Conservation (phyloP, 2,329 filamentous ascomycete species). For the Botrytis squamosa region DNA sequence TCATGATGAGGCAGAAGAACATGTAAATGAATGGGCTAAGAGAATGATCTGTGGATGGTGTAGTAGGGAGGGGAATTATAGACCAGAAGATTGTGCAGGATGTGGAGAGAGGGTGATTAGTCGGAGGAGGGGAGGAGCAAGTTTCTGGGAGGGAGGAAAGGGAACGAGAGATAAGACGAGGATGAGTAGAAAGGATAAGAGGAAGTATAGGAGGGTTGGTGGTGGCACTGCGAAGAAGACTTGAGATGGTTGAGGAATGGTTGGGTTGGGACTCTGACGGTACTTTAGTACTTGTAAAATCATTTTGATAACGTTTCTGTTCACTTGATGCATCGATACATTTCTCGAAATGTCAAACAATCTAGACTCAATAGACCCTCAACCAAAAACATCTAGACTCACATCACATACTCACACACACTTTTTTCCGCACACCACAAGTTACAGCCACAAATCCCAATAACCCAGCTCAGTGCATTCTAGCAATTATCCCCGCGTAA, state of each 20-base stretch:
- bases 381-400: background rate
- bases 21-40: conserved; percentile 77
- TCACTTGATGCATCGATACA: background rate
- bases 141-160: conserved; percentile 87
- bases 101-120: conserved; percentile 71
- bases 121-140: conserved; percentile 54
- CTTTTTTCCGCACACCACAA: background rate
- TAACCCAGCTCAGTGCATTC: background rate
- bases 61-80: conserved; percentile 77
- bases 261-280: no score
- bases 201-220: conserved; percentile 66
- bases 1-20: conserved; percentile 69
- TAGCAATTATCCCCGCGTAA: background rate
- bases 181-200: conserved; percentile 75
- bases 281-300: background rate
- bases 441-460: background rate
- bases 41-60: conserved; percentile 81
- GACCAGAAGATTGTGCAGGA: conserved; percentile 71
- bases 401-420: background rate
- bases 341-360: background rate
- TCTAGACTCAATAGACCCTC: background rate
- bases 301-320: background rate
- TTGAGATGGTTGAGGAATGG: background rate
- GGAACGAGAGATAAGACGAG: conserved; percentile 68
- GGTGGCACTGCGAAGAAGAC: conserved; percentile 22